Evolutionary conservation across 164 flowering plant species (phyloP).

Genomic region (Dillenia turbinata): DNA sequence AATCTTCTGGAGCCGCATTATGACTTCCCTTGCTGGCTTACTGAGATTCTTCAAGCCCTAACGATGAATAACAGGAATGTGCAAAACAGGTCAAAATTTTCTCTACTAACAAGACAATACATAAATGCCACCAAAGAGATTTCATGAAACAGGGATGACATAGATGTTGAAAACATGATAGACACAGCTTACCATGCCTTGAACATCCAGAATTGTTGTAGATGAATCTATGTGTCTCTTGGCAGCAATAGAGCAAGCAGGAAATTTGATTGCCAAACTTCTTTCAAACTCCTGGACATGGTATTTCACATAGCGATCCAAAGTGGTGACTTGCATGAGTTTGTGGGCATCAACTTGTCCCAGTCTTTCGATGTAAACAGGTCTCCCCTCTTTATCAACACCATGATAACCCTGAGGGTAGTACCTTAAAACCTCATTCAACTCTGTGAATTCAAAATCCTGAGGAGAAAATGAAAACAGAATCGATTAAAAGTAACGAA

Average conservation of each 20-base stretch:
- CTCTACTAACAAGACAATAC: no score
- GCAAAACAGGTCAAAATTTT: not conserved
- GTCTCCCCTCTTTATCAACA: constrained; percentile 81
- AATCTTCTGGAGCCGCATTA: constrained; percentile 74
- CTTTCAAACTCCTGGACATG: constrained; percentile 82
- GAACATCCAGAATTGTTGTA: constrained; percentile 77
- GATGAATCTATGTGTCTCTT: constrained; percentile 63
- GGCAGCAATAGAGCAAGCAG: constrained; percentile 82
- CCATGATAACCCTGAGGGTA: constrained; percentile 85
- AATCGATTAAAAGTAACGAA: not conserved
- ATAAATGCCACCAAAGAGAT: not conserved
- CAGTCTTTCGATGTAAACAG: constrained; percentile 65
- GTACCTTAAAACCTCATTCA: constrained; percentile 54
- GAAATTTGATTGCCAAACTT: constrained; percentile 56
- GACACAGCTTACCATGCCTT: constrained; percentile 56
- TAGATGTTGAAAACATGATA: not conserved
- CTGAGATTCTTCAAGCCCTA: constrained; percentile 67
- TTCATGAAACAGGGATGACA: not conserved
- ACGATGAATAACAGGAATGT: constrained; percentile 2
- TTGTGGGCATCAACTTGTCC: constrained; percentile 65
- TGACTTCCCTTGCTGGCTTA: constrained; percentile 73
- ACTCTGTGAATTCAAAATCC: constrained; percentile 73
- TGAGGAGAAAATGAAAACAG: constrained; percentile 15
- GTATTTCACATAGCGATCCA: constrained; percentile 69
- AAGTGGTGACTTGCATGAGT: constrained; percentile 67